phyloP scores from a whole-genome alignment of 1,139 yeast species.

The Scheffersomyces illinoinensis region DNA sequence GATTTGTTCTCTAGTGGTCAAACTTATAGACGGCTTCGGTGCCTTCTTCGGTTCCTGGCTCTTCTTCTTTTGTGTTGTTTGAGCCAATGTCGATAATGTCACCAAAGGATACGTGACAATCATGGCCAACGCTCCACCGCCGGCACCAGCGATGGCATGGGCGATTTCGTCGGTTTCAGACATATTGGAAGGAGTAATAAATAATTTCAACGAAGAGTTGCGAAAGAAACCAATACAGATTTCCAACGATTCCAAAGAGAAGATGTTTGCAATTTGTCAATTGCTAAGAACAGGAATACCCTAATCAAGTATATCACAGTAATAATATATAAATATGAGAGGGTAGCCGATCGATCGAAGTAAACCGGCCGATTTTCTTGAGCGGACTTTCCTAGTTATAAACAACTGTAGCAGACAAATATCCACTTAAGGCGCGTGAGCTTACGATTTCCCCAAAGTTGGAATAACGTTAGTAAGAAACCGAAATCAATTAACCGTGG shows the following conservation, averaged over 20 bases:
- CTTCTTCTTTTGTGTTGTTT: constrained; percentile 55
- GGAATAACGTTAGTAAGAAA: background rate
- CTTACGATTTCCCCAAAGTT: background rate
- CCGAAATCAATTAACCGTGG: background rate
- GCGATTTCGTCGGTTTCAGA: constrained; percentile 57
- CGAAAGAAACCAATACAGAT: background rate
- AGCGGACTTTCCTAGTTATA: background rate
- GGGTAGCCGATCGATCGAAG: background rate
- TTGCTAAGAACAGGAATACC: background rate
- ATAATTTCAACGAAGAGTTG: background rate
- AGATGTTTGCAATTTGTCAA: background rate
- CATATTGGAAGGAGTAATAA: constrained; percentile 16
- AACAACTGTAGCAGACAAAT: background rate
- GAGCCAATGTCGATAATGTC: constrained; percentile 82
- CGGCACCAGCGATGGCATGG: constrained; percentile 91
- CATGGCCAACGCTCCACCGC: constrained; percentile 89
- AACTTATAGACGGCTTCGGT: constrained; percentile 9
- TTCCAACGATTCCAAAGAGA: background rate
- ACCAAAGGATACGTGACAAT: constrained; percentile 83
- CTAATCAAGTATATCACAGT: background rate
- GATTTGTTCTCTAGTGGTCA: constrained; percentile 20
- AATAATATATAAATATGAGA: background rate
- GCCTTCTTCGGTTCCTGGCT: constrained; percentile 17
- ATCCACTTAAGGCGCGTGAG: background rate
- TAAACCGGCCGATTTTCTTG: background rate